Percentiles rank a stretch among this genome's conserved stretches.
Evolutionary conservation across 345 rosid genomes (phyloP).

Genomic region (Euclidium syriacum): DNA sequence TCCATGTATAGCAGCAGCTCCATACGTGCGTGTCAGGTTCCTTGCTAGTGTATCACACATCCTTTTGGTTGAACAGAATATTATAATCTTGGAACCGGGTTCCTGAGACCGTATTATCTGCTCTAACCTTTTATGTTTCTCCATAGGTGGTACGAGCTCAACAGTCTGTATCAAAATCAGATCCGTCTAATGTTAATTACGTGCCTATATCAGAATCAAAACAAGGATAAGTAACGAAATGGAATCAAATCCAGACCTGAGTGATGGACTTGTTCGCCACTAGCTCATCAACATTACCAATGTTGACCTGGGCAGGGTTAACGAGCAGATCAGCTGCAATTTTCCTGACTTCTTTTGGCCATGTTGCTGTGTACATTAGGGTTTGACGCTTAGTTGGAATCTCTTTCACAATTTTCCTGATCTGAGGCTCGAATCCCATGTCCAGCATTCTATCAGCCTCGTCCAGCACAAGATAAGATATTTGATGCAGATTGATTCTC

Average conservation of each 20-base stretch:
- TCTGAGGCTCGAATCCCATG: slow-evolving; percentile 99
- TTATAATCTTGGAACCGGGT: slow-evolving; percentile 72
- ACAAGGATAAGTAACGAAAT: background rate
- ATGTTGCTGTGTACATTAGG: slow-evolving; percentile 95
- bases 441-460: slow-evolving; percentile 99
- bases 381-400: slow-evolving; percentile 91
- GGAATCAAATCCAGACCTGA: slow-evolving; percentile 49
- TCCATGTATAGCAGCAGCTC: slow-evolving; percentile 89
- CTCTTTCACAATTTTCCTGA: slow-evolving; percentile 88
- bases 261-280: slow-evolving; percentile 97
- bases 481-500: slow-evolving; percentile 76
- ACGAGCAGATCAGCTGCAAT: slow-evolving; percentile 89
- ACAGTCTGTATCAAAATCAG: slow-evolving; percentile 42
- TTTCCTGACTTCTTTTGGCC: slow-evolving; percentile 95
- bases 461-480: slow-evolving; percentile 91
- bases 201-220: background rate
- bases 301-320: slow-evolving; percentile 95
- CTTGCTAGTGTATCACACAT: slow-evolving; percentile 87
- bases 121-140: slow-evolving; percentile 82
- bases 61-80: slow-evolving; percentile 80
- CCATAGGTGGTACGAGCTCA: slow-evolving; percentile 70
- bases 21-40: slow-evolving; percentile 58
- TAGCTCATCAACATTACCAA: slow-evolving; percentile 95
- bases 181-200: background rate
- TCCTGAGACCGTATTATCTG: slow-evolving; percentile 84